A percentile compares a stretch with the other conserved stretches of the same genome.
These are phyloP conservation scores for Gamsiella multidivaricata DNA, from an alignment of 192 early-diverging fungal species.

Conservation along the genomic window DNA sequence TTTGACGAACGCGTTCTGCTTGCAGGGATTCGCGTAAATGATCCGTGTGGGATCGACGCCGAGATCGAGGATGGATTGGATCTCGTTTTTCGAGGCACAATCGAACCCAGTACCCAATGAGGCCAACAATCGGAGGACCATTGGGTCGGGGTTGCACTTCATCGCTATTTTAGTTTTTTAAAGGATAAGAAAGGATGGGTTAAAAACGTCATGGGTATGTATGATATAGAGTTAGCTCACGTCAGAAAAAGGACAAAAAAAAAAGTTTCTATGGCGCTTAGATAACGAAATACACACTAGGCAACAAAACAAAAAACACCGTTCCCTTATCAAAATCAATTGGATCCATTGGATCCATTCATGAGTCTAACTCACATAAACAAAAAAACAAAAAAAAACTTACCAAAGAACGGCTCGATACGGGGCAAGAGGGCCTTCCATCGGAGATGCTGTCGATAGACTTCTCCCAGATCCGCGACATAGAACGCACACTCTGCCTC, in stretches of 20 bases:
- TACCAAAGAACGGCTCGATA: constrained; percentile 95
- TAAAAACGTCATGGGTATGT: too few relatives aligned
- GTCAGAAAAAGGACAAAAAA: too few relatives aligned
- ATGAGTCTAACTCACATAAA: neutral
- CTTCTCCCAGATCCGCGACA: constrained; percentile 93
- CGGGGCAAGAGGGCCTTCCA: constrained; percentile 88
- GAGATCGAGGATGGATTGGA: constrained; percentile 79
- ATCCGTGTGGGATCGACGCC: constrained; percentile 81
- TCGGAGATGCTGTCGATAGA: constrained; percentile 85
- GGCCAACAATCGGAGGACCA: constrained; percentile 84
- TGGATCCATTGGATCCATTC: too few relatives aligned
- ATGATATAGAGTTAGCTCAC: too few relatives aligned
- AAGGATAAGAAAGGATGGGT: neutral
- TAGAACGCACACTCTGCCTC: constrained; percentile 91
- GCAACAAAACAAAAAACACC: constrained; percentile 20
- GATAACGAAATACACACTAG: constrained; percentile 2
- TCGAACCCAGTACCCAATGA: constrained; percentile 93
- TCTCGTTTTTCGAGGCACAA: constrained; percentile 96
- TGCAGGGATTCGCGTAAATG: constrained; percentile 99
- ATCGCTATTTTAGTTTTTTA: constrained; percentile 75
- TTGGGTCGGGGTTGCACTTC: constrained; percentile 96
- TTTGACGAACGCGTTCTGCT: constrained; percentile 94
- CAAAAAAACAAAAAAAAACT: constrained; percentile 28
- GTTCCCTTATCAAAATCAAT: too few relatives aligned
- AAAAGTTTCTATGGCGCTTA: too few relatives aligned